A percentile compares a stretch with the other conserved stretches of the same genome.
These are phyloP conservation scores for Fraxinus latifolia DNA, from an alignment of 305 asterid species.

Conservation along the genomic window DNA sequence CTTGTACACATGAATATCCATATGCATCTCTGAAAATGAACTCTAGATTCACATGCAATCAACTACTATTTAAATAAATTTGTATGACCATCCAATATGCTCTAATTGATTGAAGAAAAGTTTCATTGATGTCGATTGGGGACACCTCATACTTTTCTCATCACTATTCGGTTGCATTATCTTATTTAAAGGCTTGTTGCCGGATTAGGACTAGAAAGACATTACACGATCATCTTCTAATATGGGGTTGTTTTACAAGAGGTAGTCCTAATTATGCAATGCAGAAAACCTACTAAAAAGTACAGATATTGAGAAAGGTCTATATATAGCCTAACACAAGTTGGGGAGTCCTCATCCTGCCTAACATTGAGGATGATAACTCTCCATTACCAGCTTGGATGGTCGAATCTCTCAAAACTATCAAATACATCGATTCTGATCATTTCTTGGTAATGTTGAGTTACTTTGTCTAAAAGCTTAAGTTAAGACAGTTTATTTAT, in stretches of 20 bases:
- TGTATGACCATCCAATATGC: neutral
- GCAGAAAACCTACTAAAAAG: slow-evolving; percentile 65
- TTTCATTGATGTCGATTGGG: neutral
- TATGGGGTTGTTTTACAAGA: neutral
- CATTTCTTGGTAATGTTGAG: slow-evolving; percentile 50
- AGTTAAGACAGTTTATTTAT: neutral
- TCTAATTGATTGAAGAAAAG: neutral
- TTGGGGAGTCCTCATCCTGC: slow-evolving; percentile 91
- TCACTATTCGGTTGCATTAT: neutral
- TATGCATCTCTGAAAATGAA: neutral
- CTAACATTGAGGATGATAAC: slow-evolving; percentile 85
- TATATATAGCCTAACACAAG: slow-evolving; percentile 82
- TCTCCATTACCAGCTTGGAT: slow-evolving; percentile 96
- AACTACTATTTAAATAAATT: neutral
- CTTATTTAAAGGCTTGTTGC: neutral
- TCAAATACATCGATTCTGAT: slow-evolving; percentile 76
- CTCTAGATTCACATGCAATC: neutral
- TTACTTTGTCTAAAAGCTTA: neutral
- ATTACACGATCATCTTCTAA: neutral
- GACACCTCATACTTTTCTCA: neutral
- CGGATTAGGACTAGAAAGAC: neutral
- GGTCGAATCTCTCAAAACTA: slow-evolving; percentile 92
- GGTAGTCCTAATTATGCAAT: slow-evolving; percentile 27
- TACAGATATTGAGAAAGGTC: slow-evolving; percentile 87
- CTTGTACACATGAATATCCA: neutral